phyloP scores from a whole-genome alignment of 305 asterid genomes.

The Fraxinus dipetala region DNA sequence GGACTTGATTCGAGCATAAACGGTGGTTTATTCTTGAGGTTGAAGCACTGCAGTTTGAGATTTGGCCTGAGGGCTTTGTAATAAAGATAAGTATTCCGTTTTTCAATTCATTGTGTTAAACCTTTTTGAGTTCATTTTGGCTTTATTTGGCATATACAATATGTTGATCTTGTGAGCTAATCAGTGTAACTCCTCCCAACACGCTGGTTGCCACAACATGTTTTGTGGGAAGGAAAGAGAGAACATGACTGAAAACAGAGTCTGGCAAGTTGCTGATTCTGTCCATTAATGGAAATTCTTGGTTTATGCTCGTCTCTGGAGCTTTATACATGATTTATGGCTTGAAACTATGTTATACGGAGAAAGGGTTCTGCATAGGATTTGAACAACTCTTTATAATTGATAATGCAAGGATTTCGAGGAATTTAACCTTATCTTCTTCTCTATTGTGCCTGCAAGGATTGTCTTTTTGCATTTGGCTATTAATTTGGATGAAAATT shows the following conservation, averaged over 20 bases:
- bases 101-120: too few species aligned
- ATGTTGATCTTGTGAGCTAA: too few species aligned
- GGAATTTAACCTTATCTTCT: not conserved
- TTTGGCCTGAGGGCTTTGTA: too few species aligned
- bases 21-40: too few species aligned
- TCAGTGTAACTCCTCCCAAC: too few species aligned
- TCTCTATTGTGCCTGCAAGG: not conserved
- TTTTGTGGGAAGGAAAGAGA: conserved; percentile 10
- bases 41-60: too few species aligned
- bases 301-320: not conserved
- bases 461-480: not conserved
- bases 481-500: not conserved
- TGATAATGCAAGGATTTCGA: not conserved
- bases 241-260: not conserved
- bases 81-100: too few species aligned
- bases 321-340: not conserved
- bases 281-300: not conserved
- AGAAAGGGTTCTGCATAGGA: not conserved
- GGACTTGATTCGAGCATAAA: too few species aligned
- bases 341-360: not conserved
- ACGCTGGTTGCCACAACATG: not conserved
- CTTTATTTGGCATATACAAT: too few species aligned
- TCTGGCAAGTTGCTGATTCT: conserved; percentile 18
- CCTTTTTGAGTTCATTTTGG: too few species aligned
- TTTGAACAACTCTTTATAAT: not conserved